Conservation (phyloP, 164 flowering plant genomes). For the Protea cynaroides region DNA sequence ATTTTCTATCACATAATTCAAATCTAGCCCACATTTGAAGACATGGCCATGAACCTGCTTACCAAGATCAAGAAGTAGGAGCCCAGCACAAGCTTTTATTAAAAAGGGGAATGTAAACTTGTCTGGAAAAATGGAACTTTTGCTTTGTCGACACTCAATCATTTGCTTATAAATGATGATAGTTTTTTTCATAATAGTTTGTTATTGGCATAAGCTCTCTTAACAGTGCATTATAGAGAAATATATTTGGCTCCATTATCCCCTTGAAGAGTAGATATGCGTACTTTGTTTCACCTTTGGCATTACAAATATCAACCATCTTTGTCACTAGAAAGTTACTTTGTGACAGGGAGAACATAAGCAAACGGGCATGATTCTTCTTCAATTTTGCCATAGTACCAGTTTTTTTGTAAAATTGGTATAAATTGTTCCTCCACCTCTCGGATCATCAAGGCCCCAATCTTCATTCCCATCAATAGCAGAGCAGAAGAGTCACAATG, state of each 20-base stretch:
- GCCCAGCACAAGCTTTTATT: conserved; percentile 47
- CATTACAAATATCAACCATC: conserved; percentile 54
- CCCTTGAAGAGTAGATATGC: conserved; percentile 44
- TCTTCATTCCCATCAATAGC: conserved; percentile 12
- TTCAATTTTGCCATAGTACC: conserved; percentile 27
- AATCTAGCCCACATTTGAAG: conserved; percentile 35
- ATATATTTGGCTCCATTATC: conserved; percentile 52
- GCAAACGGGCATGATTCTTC: conserved; percentile 50
- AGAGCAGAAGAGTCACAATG: background rate
- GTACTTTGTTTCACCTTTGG: conserved; percentile 29
- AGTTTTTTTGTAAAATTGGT: conserved; percentile 44
- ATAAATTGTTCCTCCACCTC: conserved; percentile 51
- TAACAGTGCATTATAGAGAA: conserved; percentile 56
- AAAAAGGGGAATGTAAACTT: conserved; percentile 63
- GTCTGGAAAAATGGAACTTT: conserved; percentile 34
- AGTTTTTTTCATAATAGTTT: conserved; percentile 9
- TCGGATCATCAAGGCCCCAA: conserved; percentile 20
- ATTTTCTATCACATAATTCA: conserved; percentile 31
- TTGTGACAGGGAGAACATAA: conserved; percentile 43
- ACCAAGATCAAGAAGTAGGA: conserved; percentile 31
- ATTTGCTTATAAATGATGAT: conserved; percentile 39
- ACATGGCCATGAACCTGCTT: conserved; percentile 63
- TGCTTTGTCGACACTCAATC: conserved; percentile 18
- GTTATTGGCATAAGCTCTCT: conserved; percentile 45
- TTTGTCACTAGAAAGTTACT: conserved; percentile 69